Evolutionary conservation across 495 filamentous ascomycete species (phyloP).

Genomic region (Venustampulla echinocandica): DNA sequence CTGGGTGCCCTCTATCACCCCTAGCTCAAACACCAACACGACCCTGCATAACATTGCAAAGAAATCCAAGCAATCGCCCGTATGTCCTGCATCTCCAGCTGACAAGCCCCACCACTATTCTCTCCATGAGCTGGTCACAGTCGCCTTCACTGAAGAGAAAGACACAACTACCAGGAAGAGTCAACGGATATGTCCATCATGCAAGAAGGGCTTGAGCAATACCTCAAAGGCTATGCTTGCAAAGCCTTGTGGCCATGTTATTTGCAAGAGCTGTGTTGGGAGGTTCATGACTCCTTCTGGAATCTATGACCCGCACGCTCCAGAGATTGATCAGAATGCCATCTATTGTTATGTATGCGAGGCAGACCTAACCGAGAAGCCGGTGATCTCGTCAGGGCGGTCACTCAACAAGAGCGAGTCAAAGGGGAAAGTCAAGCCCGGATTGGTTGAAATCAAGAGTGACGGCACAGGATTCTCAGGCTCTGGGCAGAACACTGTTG

Average conservation of each 20-base stretch:
- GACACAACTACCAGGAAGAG: conserved; percentile 42
- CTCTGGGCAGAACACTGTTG: conserved; percentile 71
- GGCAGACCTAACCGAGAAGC: conserved; percentile 52
- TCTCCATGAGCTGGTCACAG: conserved; percentile 68
- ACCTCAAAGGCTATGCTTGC: conserved; percentile 76
- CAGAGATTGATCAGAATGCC: conserved; percentile 41
- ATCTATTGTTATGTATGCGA: conserved; percentile 86
- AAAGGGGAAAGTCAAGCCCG: conserved; percentile 56
- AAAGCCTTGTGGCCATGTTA: conserved; percentile 88
- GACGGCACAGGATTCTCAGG: conserved; percentile 93
- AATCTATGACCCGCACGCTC: conserved; percentile 56
- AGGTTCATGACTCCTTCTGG: conserved; percentile 68
- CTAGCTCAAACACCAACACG: conserved; percentile 43
- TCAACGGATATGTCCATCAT: conserved; percentile 73
- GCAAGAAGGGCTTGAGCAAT: conserved; percentile 78
- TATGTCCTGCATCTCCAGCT: conserved; percentile 71
- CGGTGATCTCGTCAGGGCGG: conserved; percentile 32
- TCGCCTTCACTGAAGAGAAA: conserved; percentile 73
- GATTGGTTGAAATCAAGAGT: conserved; percentile 72
- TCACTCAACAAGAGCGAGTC: conserved; percentile 44
- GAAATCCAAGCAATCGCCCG: conserved; percentile 58
- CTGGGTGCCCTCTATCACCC: conserved; percentile 85
- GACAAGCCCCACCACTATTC: conserved; percentile 67
- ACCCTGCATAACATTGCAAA: conserved; percentile 50
- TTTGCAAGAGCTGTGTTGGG: conserved; percentile 79